Evolutionary conservation across 495 filamentous ascomycete species (phyloP).

Genomic region (Cudoniella acicularis): DNA sequence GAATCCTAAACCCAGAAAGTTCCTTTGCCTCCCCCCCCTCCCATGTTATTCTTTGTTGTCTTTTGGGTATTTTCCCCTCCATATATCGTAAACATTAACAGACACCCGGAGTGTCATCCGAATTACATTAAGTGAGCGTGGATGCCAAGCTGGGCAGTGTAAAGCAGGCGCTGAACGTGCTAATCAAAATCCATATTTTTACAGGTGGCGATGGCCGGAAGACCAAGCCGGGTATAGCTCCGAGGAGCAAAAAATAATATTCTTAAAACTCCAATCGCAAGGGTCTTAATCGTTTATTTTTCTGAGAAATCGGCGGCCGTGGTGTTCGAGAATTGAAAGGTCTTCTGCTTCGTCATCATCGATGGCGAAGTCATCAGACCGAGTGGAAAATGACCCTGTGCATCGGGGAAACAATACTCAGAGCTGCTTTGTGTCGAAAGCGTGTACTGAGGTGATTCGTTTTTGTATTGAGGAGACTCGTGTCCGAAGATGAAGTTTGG

Average conservation of each 20-base stretch:
- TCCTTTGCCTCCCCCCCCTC: no score
- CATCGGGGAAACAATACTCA: slow-evolving; percentile 24
- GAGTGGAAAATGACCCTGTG: neutral
- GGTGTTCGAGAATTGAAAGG: slow-evolving; percentile 27
- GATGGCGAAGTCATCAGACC: slow-evolving; percentile 14
- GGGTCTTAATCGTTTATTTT: slow-evolving; percentile 12
- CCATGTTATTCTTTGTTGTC: slow-evolving; percentile 7
- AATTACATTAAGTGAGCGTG: slow-evolving; percentile 29
- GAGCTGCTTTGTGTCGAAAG: slow-evolving; percentile 14
- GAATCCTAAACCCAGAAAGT: no score
- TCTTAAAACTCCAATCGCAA: slow-evolving; percentile 1
- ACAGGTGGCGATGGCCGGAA: slow-evolving; percentile 10
- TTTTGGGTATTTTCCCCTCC: slow-evolving; percentile 25
- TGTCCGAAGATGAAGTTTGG: slow-evolving; percentile 20
- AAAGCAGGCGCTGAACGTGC: slow-evolving; percentile 17
- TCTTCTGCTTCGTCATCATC: slow-evolving; percentile 25
- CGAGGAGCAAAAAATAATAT: neutral
- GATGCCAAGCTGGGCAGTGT: neutral
- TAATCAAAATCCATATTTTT: slow-evolving; percentile 19
- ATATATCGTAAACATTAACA: slow-evolving; percentile 27
- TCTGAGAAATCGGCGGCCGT: slow-evolving; percentile 26
- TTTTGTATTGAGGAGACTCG: slow-evolving; percentile 17
- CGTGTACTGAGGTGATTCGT: slow-evolving; percentile 22
- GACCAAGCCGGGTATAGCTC: neutral
- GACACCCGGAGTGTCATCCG: neutral